phyloP scores from a whole-genome alignment of 2,329 filamentous ascomycete species.

The Nigrograna mackinnonii region DNA sequence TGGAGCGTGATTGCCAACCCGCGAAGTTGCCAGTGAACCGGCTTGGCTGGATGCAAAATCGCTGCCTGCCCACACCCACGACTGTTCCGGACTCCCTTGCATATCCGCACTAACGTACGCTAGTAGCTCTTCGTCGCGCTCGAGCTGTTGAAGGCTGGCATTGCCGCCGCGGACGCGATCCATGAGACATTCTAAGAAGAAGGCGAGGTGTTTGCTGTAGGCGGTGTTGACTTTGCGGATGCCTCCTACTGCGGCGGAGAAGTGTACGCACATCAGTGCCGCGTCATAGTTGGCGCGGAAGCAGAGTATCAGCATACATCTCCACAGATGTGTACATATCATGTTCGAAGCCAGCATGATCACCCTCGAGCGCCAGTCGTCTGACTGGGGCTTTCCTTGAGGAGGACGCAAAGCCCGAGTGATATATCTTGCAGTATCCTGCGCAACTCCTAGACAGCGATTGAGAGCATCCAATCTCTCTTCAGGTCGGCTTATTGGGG shows the following conservation, averaged over 20 bases:
- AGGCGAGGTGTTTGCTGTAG: slow-evolving; percentile 80
- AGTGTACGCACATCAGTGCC: slow-evolving; percentile 73
- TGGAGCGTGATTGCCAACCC: slow-evolving; percentile 9
- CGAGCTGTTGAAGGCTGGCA: slow-evolving; percentile 45
- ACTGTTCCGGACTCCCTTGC: slow-evolving; percentile 75
- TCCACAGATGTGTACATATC: slow-evolving; percentile 83
- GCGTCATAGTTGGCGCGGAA: slow-evolving; percentile 73
- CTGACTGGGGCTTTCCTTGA: slow-evolving; percentile 21
- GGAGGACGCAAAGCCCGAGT: slow-evolving; percentile 63
- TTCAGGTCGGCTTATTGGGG: slow-evolving; percentile 67
- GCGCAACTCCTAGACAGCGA: slow-evolving; percentile 72
- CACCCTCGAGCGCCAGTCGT: slow-evolving; percentile 59
- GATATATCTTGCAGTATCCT: slow-evolving; percentile 79
- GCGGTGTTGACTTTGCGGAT: slow-evolving; percentile 72
- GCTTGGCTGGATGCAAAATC: slow-evolving; percentile 31
- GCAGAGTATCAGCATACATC: slow-evolving; percentile 79
- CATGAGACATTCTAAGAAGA: slow-evolving; percentile 73
- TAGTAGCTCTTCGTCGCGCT: slow-evolving; percentile 83
- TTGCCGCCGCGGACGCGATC: slow-evolving; percentile 55
- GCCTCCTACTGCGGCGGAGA: slow-evolving; percentile 71
- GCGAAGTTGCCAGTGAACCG: slow-evolving; percentile 9
- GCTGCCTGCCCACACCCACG: slow-evolving; percentile 76
- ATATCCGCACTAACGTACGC: slow-evolving; percentile 85
- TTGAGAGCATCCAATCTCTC: slow-evolving; percentile 74
- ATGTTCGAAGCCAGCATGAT: slow-evolving; percentile 72